Conservation (phyloP, 495 filamentous ascomycete genomes). For the Trichocladium antarcticum region DNA sequence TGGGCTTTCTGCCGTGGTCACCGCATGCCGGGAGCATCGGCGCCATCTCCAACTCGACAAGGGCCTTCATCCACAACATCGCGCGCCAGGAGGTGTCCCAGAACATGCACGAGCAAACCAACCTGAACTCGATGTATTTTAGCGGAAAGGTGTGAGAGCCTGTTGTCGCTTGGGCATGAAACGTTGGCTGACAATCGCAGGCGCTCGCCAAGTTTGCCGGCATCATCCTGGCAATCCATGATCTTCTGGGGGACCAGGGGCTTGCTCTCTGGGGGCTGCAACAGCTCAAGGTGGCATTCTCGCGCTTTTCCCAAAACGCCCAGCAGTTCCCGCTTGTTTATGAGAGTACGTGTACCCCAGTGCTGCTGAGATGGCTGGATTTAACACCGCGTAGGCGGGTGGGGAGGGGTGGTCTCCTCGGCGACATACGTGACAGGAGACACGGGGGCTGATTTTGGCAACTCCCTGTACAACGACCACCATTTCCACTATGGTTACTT, state of each 20-base stretch:
- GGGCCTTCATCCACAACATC: slow-evolving; percentile 44
- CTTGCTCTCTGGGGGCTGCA: slow-evolving; percentile 51
- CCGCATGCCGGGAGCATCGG: slow-evolving; percentile 40
- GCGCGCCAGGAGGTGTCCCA: slow-evolving; percentile 58
- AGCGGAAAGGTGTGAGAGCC: slow-evolving; percentile 57
- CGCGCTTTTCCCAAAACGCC: slow-evolving; percentile 62
- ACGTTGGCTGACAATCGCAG: slow-evolving; percentile 28
- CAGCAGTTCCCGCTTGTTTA: slow-evolving; percentile 74
- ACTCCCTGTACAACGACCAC: slow-evolving; percentile 87
- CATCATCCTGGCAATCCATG: slow-evolving; percentile 55
- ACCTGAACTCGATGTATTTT: slow-evolving; percentile 89
- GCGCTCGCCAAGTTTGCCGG: slow-evolving; percentile 78
- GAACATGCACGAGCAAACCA: slow-evolving; percentile 56
- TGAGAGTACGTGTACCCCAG: slow-evolving; percentile 44
- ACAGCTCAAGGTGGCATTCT: slow-evolving; percentile 64
- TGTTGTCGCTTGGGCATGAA: no score
- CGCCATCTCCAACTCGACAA: slow-evolving; percentile 41
- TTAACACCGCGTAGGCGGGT: slow-evolving; percentile 29
- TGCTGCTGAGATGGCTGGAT: neutral
- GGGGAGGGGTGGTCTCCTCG: slow-evolving; percentile 77
- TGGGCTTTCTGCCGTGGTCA: slow-evolving; percentile 69
- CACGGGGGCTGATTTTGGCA: slow-evolving; percentile 64
- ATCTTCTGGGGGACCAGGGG: slow-evolving; percentile 49
- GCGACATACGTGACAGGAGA: slow-evolving; percentile 69
- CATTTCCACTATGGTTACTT: slow-evolving; percentile 93